Conservation (phyloP, 2,329 filamentous ascomycete species). For the Teratosphaeria pseudoeucalypti region DNA sequence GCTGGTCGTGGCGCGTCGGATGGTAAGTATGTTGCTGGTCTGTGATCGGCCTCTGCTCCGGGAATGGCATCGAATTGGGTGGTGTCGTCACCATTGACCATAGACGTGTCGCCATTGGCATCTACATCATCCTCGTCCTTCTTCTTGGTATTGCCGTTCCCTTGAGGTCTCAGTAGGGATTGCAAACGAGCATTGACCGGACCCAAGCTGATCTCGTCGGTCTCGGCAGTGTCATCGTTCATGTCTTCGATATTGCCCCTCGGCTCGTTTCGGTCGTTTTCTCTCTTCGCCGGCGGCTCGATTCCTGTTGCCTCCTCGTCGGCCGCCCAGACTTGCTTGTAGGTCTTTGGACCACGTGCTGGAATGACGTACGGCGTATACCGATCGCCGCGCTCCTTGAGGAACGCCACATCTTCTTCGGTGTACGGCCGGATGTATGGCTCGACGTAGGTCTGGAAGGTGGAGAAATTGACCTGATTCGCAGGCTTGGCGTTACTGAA, state of each 20-base stretch:
- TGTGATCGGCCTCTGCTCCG: constrained; percentile 6
- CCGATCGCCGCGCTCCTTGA: constrained; percentile 78
- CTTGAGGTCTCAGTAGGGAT: constrained; percentile 65
- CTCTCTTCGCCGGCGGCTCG: constrained; percentile 54
- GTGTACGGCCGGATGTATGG: constrained; percentile 81
- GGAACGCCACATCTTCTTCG: constrained; percentile 87
- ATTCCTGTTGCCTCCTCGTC: constrained; percentile 75
- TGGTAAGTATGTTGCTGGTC: constrained; percentile 63
- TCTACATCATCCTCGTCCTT: constrained; percentile 40
- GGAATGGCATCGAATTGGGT: constrained; percentile 22
- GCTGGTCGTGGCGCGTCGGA: constrained; percentile 27
- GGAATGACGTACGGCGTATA: constrained; percentile 76
- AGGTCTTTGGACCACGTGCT: constrained; percentile 71
- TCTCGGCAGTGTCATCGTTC: constrained; percentile 76
- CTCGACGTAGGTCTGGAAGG: constrained; percentile 86
- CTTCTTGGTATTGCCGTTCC: constrained; percentile 40
- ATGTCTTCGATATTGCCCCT: constrained; percentile 79
- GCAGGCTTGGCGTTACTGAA: constrained; percentile 89
- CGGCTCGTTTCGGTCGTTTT: constrained; percentile 66
- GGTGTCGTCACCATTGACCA: constrained; percentile 34
- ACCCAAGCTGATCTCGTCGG: constrained; percentile 78
- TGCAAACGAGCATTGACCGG: constrained; percentile 76
- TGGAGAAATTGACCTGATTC: constrained; percentile 87
- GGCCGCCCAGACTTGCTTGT: constrained; percentile 85
- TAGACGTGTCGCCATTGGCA: constrained; percentile 34